Base-by-base conservation (phyloP, 495 filamentous ascomycete genomes). In the Penicillium daleae region DNA sequence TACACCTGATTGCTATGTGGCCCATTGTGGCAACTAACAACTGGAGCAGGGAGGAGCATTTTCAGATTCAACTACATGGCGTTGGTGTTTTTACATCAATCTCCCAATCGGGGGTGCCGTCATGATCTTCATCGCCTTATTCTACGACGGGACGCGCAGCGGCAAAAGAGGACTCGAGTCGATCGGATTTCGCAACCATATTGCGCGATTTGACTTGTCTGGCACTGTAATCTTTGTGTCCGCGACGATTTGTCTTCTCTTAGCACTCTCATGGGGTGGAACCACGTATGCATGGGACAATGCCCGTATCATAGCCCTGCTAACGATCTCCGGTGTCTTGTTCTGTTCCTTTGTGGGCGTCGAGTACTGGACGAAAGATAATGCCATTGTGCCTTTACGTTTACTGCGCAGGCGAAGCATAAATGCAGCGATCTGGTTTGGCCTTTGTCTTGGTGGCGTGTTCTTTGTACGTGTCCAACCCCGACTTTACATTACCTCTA, bases 11-110 rank as follows among this genome's bases (percentile, higher is more conserved):
- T n/a, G n/a, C n/a, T n/a, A n/a, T n/a, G n/a, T n/a, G n/a, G n/a
- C n/a, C n/a, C n/a, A n/a, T n/a, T n/a, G n/a, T n/a, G 27, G 4
- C 29, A 4, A 26, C 46, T 57, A 22, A 57, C 35, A 44, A 6
- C 21, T 57, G 15, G 55, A n/a, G 15, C 37, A 57, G 55, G 55
- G 55, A 44, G 55, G 55, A 57, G 37, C 37, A 0, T 57, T 57
- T 40, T 57, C 55, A 10, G 55, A 39, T 50, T 50, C 29, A 49
- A 33, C 44, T 10, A 50, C 57, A 37, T 59, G 57, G 57, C 42
- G 57, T 0, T 59, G 57, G 57, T 59, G 57, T 29, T 59, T 59
- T n/a, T 59, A 50, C 29, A 59, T 59, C n/a, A 59, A 59, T 37
- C 57, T 59, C 7, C 57, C 57, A 3, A 50, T 50, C 10, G 42